Evolutionary conservation across 2,329 filamentous ascomycete genomes (phyloP).

Genomic region (Fusarium gaditjirri): DNA sequence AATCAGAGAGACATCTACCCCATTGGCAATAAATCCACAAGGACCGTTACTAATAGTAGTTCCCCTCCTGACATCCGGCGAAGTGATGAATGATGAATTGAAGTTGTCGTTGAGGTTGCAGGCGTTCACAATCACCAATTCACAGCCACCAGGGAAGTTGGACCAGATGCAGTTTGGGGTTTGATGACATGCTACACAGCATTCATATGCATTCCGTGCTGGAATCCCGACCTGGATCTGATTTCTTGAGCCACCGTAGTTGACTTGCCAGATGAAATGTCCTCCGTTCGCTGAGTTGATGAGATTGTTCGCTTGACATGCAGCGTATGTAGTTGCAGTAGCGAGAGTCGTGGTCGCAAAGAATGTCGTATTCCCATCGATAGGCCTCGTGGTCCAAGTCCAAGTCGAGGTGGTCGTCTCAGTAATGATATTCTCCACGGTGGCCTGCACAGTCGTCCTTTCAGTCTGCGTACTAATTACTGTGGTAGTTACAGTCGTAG

Average conservation of each 20-base stretch:
- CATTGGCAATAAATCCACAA: not conserved
- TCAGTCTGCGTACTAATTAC: not conserved
- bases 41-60: not conserved
- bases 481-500: not conserved
- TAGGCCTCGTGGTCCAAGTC: not conserved
- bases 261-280: not conserved
- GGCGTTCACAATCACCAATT: not conserved
- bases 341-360: not conserved
- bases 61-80: not conserved
- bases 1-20: not conserved
- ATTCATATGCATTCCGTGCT: not conserved
- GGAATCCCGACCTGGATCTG: not conserved
- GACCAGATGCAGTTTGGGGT: constrained; percentile 7
- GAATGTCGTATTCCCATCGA: not conserved
- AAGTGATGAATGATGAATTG: not conserved
- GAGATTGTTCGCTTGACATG: not conserved
- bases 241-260: not conserved
- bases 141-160: not conserved
- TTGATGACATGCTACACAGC: not conserved
- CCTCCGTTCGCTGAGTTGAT: not conserved
- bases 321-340: not conserved
- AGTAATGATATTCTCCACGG: not conserved
- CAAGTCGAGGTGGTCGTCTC: not conserved
- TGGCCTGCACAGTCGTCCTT: not conserved
- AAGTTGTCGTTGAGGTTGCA: not conserved